phyloP scores from a whole-genome alignment of 306 rosid genomes.

The Vicia sativa region DNA sequence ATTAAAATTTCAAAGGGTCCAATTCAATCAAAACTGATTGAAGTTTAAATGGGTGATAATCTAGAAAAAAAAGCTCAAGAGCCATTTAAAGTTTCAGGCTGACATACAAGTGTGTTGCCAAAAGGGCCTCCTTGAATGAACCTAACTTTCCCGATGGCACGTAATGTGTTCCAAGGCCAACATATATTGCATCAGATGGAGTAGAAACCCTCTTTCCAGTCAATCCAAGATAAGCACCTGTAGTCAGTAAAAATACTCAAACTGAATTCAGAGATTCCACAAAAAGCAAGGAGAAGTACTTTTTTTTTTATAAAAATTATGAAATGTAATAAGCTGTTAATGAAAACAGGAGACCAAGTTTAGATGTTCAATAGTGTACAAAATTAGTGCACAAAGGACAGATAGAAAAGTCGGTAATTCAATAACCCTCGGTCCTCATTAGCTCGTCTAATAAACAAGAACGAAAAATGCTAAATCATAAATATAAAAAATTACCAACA shows the following conservation, averaged over 20 bases:
- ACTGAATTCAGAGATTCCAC: slow-evolving; percentile 18
- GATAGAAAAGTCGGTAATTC: background rate
- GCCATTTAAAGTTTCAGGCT: slow-evolving; percentile 22
- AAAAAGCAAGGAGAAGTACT: slow-evolving; percentile 29
- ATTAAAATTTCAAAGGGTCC: slow-evolving; percentile 14
- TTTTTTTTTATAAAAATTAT: background rate
- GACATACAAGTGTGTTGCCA: slow-evolving; percentile 77
- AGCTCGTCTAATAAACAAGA: slow-evolving; percentile 28
- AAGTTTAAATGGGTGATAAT: slow-evolving; percentile 26
- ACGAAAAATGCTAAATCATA: slow-evolving; percentile 19
- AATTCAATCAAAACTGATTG: slow-evolving; percentile 15
- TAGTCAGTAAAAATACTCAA: slow-evolving; percentile 35
- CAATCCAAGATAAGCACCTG: slow-evolving; percentile 96
- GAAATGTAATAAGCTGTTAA: slow-evolving; percentile 6
- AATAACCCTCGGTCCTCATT: slow-evolving; percentile 30
- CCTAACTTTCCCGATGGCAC: slow-evolving; percentile 85
- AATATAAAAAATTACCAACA: slow-evolving; percentile 62
- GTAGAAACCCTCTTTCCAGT: slow-evolving; percentile 90
- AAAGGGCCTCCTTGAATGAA: slow-evolving; percentile 83
- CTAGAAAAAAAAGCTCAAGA: slow-evolving; percentile 10
- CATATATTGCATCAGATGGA: slow-evolving; percentile 86
- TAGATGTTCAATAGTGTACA: slow-evolving; percentile 23
- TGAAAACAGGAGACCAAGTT: slow-evolving; percentile 5
- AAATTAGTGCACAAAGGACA: no score
- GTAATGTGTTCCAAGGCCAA: slow-evolving; percentile 91